Percentiles rank a stretch among this genome's conserved stretches.
Evolutionary conservation across 1,139 yeast genomes (phyloP).

Genomic region (Magnusiomyces clavatus): DNA sequence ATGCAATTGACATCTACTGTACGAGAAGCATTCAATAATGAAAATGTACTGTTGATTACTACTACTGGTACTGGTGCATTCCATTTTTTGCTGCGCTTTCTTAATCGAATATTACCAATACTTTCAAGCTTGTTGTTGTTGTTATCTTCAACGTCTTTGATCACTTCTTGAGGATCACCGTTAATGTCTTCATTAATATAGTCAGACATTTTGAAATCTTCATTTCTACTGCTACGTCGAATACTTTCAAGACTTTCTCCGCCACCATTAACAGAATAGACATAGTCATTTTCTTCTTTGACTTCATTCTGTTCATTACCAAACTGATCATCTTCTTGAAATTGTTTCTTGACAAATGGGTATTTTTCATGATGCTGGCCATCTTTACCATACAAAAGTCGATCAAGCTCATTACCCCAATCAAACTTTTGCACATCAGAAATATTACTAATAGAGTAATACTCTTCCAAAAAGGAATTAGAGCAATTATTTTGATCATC

Average conservation of each 20-base stretch:
- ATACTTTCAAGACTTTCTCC: too few relatives aligned
- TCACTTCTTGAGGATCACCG: background rate
- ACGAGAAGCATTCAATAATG: background rate
- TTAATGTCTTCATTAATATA: too few relatives aligned
- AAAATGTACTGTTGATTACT: constrained; percentile 4
- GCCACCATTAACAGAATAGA: too few relatives aligned
- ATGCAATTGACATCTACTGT: background rate
- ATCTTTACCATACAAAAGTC: too few relatives aligned
- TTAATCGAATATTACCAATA: background rate
- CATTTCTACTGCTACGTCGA: background rate
- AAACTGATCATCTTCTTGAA: too few relatives aligned
- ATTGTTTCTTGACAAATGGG: too few relatives aligned
- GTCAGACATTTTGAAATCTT: background rate
- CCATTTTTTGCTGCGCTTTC: background rate
- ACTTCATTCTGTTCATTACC: background rate
- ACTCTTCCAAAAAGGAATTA: too few relatives aligned
- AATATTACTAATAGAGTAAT: too few relatives aligned
- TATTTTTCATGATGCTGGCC: too few relatives aligned
- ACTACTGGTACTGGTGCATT: constrained; percentile 5
- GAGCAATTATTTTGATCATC: too few relatives aligned
- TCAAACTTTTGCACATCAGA: too few relatives aligned
- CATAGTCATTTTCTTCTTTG: background rate
- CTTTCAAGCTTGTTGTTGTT: background rate
- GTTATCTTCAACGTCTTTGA: background rate
- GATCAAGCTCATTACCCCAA: too few relatives aligned